Conservation (phyloP, 225 moss, liverwort and hornwort genomes). For the Straminergon stramineum region DNA sequence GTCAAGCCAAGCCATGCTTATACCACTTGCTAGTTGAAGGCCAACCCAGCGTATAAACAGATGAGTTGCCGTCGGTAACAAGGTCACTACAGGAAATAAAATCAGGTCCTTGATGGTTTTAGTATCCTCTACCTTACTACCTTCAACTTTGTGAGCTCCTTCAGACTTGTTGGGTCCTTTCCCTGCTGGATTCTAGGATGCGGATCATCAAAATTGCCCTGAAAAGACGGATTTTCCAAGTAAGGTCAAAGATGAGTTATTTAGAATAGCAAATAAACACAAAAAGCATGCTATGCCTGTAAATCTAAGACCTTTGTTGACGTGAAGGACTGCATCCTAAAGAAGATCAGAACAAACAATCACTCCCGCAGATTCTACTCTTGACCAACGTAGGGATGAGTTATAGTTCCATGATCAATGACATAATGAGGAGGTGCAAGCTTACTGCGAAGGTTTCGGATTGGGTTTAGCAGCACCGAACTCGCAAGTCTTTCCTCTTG, state of each 20-base stretch:
- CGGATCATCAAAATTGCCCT: background rate
- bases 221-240: background rate
- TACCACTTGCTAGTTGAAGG: background rate
- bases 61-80: background rate
- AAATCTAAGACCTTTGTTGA: background rate
- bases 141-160: background rate
- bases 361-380: background rate
- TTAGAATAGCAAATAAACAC: background rate
- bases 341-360: background rate
- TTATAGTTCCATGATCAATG: background rate
- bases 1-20: background rate
- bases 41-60: background rate
- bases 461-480: background rate
- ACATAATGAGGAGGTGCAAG: background rate
- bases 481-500: background rate
- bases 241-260: background rate
- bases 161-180: background rate
- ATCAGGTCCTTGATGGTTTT: background rate
- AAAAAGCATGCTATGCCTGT: background rate
- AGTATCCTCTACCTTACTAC: too few species aligned
- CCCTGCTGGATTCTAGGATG: background rate
- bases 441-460: background rate
- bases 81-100: too few species aligned
- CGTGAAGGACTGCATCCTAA: background rate
- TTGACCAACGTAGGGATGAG: background rate